phyloP scores from a whole-genome alignment of 1,284 basidiomycete species.

The Rhizoctonia solani region DNA sequence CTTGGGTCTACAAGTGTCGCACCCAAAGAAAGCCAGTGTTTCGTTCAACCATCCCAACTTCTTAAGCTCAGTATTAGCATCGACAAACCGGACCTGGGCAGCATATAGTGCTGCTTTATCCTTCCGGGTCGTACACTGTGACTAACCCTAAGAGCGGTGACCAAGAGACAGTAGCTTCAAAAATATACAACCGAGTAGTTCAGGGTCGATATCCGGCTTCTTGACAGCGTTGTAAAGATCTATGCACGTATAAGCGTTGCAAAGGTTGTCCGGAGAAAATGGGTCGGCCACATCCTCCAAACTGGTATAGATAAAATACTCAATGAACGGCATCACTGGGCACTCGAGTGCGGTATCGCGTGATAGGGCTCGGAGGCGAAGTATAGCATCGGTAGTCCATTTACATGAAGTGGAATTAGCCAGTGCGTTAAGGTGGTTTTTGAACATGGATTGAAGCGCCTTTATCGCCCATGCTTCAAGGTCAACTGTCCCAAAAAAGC shows the following conservation, averaged over 20 bases:
- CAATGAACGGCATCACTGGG: not conserved
- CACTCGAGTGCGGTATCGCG: no score
- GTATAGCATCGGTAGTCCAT: not conserved
- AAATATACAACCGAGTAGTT: not conserved
- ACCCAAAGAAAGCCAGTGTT: not conserved
- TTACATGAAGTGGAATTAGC: not conserved
- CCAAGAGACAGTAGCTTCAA: not conserved
- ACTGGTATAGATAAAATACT: not conserved
- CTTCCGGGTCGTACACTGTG: not conserved
- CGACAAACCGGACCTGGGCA: not conserved
- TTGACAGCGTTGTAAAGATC: not conserved
- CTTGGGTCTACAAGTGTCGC: not conserved
- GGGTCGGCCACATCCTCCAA: not conserved
- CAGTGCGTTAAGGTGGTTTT: not conserved
- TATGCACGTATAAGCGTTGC: not conserved
- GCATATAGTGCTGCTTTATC: slow-evolving; percentile 12
- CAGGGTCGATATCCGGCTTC: not conserved
- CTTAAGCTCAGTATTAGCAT: not conserved
- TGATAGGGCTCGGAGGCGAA: not conserved
- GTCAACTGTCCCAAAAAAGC: not conserved
- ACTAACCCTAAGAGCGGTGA: not conserved
- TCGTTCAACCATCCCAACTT: not conserved
- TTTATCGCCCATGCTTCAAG: not conserved
- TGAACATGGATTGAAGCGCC: not conserved
- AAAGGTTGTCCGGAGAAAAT: no score